Evolutionary conservation across 306 rosid genomes (phyloP).

Genomic region (Comarum palustre): DNA sequence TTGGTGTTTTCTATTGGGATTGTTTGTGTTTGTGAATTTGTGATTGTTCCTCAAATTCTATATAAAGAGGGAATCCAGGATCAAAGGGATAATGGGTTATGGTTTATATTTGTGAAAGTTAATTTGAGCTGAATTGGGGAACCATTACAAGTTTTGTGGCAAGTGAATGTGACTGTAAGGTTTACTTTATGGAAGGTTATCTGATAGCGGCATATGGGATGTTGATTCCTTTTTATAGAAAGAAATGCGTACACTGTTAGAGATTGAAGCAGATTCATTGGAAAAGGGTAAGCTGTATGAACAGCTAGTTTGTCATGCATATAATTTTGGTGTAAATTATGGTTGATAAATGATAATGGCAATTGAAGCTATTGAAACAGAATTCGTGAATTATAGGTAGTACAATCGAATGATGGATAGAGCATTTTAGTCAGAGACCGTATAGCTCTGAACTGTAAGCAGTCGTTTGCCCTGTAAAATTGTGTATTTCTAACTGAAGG

Average conservation of each 20-base stretch:
- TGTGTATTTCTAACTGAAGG: background rate
- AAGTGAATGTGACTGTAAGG: background rate
- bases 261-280: background rate
- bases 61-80: background rate
- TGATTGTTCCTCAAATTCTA: background rate
- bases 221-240: background rate
- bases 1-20: background rate
- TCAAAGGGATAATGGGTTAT: conserved; percentile 6
- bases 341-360: background rate
- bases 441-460: background rate
- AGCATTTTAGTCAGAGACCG: background rate
- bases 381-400: background rate
- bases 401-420: too few species aligned
- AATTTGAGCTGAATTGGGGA: background rate
- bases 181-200: conserved; percentile 4
- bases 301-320: background rate
- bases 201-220: background rate
- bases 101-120: background rate
- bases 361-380: background rate
- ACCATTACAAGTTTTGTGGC: background rate
- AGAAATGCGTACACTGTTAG: background rate
- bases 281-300: background rate
- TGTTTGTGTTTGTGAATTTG: background rate
- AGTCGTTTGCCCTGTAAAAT: background rate
- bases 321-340: background rate